Percentiles rank a stretch among this genome's conserved stretches.
phyloP scores from a whole-genome alignment of 2,329 filamentous ascomycete genomes.

The Penicillium rolfsii region DNA sequence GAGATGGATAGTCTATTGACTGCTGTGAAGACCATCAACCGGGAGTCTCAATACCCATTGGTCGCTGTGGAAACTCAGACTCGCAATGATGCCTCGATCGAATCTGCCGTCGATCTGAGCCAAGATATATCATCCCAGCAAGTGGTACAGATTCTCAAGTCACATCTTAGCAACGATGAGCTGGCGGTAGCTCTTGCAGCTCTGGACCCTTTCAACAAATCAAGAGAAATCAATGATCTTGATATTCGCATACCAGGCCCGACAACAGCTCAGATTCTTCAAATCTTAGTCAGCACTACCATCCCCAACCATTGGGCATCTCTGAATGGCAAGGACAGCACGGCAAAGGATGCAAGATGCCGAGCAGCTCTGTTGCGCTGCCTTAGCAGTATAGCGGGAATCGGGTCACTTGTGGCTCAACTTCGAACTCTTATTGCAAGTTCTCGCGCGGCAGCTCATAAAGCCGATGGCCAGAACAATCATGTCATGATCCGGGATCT shows the following conservation, averaged over 20 bases:
- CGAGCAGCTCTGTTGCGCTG: slow-evolving; percentile 60
- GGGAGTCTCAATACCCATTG: slow-evolving; percentile 24
- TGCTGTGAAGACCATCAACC: slow-evolving; percentile 43
- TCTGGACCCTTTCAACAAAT: slow-evolving; percentile 41
- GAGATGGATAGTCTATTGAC: slow-evolving; percentile 46
- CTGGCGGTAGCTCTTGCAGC: slow-evolving; percentile 37
- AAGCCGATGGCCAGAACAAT: slow-evolving; percentile 40
- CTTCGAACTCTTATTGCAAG: slow-evolving; percentile 62
- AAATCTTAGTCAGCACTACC: slow-evolving; percentile 72
- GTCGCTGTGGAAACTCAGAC: slow-evolving; percentile 17
- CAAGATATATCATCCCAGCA: slow-evolving; percentile 34
- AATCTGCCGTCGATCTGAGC: slow-evolving; percentile 21
- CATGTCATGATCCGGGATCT: slow-evolving; percentile 40
- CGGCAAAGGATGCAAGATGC: slow-evolving; percentile 19
- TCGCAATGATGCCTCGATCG: slow-evolving; percentile 16
- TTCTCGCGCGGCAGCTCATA: slow-evolving; percentile 28
- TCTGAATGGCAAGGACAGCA: slow-evolving; percentile 46
- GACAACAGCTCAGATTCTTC: slow-evolving; percentile 72
- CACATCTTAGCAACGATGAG: slow-evolving; percentile 42
- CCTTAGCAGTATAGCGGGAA: slow-evolving; percentile 72
- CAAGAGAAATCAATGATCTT: slow-evolving; percentile 43
- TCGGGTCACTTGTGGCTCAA: slow-evolving; percentile 76
- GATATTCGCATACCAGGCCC: slow-evolving; percentile 67
- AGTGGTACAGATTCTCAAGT: slow-evolving; percentile 45
- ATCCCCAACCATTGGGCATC: slow-evolving; percentile 80